These are phyloP conservation scores for Fagopyrum esculentum DNA, from an alignment of 148 eudicot genomes.

Conservation along the genomic window DNA sequence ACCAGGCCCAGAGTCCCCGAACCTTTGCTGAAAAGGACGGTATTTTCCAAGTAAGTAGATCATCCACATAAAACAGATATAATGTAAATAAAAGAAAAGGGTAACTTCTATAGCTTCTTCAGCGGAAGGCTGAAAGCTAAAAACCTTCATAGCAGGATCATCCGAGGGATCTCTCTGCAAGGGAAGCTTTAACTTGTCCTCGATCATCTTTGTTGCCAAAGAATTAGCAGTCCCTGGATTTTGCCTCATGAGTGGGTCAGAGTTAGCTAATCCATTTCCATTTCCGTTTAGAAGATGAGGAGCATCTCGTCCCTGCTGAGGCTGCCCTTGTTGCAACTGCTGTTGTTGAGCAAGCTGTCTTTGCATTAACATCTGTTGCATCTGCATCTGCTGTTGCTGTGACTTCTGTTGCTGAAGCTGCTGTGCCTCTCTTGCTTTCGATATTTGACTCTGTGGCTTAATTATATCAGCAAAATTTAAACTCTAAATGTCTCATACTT, in stretches of 20 bases:
- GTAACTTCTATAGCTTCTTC: background rate
- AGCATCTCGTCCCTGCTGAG: conserved; percentile 32
- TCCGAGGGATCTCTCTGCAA: conserved; percentile 61
- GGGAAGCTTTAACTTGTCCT: conserved; percentile 60
- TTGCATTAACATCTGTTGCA: conserved; percentile 42
- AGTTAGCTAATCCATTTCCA: conserved; percentile 30
- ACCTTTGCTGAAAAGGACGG: conserved; percentile 44
- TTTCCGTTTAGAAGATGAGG: conserved; percentile 29
- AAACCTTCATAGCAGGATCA: conserved; percentile 60
- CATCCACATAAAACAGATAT: background rate
- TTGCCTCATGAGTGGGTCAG: conserved; percentile 55
- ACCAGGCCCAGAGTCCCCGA: conserved; percentile 46
- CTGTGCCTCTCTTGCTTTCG: conserved; percentile 39
- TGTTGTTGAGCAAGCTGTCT: conserved; percentile 46
- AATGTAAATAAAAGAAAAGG: conserved; percentile 1
- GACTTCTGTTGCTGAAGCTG: conserved; percentile 60
- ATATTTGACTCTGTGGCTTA: conserved; percentile 31
- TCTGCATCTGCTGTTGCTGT: conserved; percentile 38
- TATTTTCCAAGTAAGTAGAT: background rate
- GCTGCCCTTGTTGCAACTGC: conserved; percentile 25
- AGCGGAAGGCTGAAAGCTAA: background rate
- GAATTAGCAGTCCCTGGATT: conserved; percentile 58
- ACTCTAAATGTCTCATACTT: conserved; percentile 3
- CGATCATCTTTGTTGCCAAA: conserved; percentile 61
- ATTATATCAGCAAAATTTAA: conserved; percentile 8